Evolutionary conservation across 2,329 filamentous ascomycete genomes (phyloP), one percentile per base, ranked within the genome.

Genomic region (Podosphaera aphanis): DNA sequence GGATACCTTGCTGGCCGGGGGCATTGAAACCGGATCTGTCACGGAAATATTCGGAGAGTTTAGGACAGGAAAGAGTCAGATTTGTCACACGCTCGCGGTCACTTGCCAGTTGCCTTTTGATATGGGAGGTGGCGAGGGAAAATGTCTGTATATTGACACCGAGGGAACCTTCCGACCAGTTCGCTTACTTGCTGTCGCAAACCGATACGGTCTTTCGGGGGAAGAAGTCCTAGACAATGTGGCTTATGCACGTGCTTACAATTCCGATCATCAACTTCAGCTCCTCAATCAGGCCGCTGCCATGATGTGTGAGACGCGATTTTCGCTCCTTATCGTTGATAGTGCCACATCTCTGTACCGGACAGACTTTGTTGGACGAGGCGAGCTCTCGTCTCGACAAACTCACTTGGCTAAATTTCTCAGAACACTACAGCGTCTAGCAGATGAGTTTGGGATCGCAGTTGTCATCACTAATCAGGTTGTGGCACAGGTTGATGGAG

Each of bases 261-360:
- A 98, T 61, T 95, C 88, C 0, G 90, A 98, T 53, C 90, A 98
- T 62, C 90, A 98, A 62, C 73, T 98, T 44, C 84, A 93, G 60
- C 71, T 98, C 6, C 75, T 98, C 50, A 90, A 90, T 56, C 88
- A 95, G 62, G 92, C 90, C 2, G 81, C 90, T 2, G 77, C 85
- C 50, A 98, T 98, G 90, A 98, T 98, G 92, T 94, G 86, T 48
- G 92, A 98, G 66, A 98, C 90, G 0, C 77, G 90, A 3, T 98
- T 98, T 62, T 95, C 90, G 2, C 71, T 98, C 7, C 75, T 98
- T 43, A 77, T 98, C 43, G 90, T 98, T 47, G 90, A 98, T 63
- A 93, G 85, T 47, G 92, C 92, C 13, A 98, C 90, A 0, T 80
- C 88, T 2, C 71, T 98, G 2, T 98, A 98, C 63, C 77, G 90